These are phyloP conservation scores for Sporothrix sp. DNA, from an alignment of 2,329 filamentous ascomycete species.

Conservation along the genomic window DNA sequence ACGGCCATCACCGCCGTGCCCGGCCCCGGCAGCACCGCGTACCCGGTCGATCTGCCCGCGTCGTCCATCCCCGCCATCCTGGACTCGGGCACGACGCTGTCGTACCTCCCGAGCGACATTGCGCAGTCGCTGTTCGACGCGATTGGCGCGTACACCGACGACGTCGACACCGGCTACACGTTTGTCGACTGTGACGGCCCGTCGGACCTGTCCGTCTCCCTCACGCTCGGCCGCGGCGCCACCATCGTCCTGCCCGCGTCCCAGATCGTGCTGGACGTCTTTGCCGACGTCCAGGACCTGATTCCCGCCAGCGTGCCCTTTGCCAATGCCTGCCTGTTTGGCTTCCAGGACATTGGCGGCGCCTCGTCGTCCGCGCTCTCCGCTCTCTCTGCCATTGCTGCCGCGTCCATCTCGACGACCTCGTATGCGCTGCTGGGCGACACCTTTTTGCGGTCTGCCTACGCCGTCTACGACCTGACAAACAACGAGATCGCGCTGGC, in stretches of 20 bases:
- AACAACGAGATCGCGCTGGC: slow-evolving; percentile 42
- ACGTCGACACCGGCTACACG: slow-evolving; percentile 27
- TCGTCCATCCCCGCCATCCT: slow-evolving; percentile 42
- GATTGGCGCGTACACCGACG: slow-evolving; percentile 32
- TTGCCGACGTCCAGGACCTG: slow-evolving; percentile 18
- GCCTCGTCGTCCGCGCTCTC: not conserved
- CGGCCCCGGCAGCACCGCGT: slow-evolving; percentile 18
- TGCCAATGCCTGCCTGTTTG: slow-evolving; percentile 41
- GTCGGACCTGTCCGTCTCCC: slow-evolving; percentile 26
- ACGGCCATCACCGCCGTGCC: slow-evolving; percentile 25
- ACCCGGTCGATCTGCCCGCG: slow-evolving; percentile 9
- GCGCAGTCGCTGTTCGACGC: slow-evolving; percentile 29
- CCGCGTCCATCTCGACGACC: not conserved
- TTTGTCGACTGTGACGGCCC: slow-evolving; percentile 29
- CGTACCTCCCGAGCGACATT: slow-evolving; percentile 48
- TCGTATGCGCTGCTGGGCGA: slow-evolving; percentile 33
- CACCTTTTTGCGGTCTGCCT: slow-evolving; percentile 39
- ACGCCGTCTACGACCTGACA: slow-evolving; percentile 46
- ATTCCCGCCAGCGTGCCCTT: slow-evolving; percentile 29
- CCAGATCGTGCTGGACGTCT: slow-evolving; percentile 33
- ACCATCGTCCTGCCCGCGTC: slow-evolving; percentile 25
- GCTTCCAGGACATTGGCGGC: slow-evolving; percentile 35
- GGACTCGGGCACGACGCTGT: slow-evolving; percentile 58
- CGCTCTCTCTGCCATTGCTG: not conserved
- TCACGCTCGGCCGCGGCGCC: slow-evolving; percentile 22